Conservation (phyloP, 176 grass and related monocot species). For the Miscanthus lutarioriparius region DNA sequence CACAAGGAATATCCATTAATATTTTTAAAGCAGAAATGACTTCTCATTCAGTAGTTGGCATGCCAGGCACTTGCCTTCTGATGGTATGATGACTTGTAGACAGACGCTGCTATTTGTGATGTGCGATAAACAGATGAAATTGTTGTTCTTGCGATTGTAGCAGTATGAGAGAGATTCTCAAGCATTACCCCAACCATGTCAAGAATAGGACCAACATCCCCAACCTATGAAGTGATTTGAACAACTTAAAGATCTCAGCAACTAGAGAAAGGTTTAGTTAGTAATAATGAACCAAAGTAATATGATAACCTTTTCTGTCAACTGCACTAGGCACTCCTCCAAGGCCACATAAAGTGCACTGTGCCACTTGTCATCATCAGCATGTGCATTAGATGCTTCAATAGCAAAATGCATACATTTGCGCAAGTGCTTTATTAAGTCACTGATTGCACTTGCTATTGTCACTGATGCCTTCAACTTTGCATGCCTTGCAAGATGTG, state of each 20-base stretch:
- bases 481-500: conserved; percentile 69
- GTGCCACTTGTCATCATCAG: conserved; percentile 53
- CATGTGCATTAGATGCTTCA: conserved; percentile 64
- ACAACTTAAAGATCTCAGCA: conserved; percentile 20
- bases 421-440: conserved; percentile 82
- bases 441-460: conserved; percentile 76
- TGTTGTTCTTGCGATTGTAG: conserved; percentile 61
- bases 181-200: conserved; percentile 85
- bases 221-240: conserved; percentile 63
- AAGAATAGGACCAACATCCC: conserved; percentile 89
- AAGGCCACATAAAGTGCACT: conserved; percentile 69
- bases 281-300: conserved; percentile 28
- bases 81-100: conserved; percentile 78
- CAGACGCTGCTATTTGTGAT: conserved; percentile 67
- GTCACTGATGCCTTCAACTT: conserved; percentile 71
- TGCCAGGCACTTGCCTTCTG: conserved; percentile 67
- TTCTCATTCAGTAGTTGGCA: conserved; percentile 7
- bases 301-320: conserved; percentile 75
- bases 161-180: conserved; percentile 77
- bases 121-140: conserved; percentile 88
- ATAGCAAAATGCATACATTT: conserved; percentile 95
- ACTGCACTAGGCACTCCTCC: conserved; percentile 77
- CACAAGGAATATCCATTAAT: conserved; percentile 31
- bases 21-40: conserved; percentile 36
- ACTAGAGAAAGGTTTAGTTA: conserved; percentile 30